Base-by-base conservation (phyloP, 2,329 filamentous ascomycete species). In the Calonectria crousiana region DNA sequence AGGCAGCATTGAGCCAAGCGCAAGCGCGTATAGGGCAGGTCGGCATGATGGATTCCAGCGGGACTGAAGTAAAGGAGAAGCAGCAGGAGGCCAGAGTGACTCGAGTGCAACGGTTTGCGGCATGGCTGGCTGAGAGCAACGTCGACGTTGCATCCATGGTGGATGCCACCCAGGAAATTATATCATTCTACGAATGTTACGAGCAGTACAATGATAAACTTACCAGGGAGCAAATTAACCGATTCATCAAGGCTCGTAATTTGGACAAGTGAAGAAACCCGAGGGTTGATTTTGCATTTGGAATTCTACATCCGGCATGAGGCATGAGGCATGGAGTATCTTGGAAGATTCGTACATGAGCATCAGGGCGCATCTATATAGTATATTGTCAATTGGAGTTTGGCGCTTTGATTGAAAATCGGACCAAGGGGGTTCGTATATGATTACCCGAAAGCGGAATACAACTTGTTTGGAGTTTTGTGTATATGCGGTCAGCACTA, bases 151-250 rank as follows among this genome's bases (percentile, higher is more conserved):
- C 95, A 77, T 93, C 92, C 38, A 93, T 97, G 84, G 93, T 98
- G 66, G 95, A 98, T 84, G 95, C 94, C 81, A 96, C 95, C 0
- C 96, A 98, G 85, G 96, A 98, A 85, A 90, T 98, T 75, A 95
- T 98, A 68, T 96, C 95, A 4, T 91, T 98, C 76, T 98, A 98
- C 82, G 95, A 97, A 81, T 90, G 87, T 74, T 87, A 90, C 66
- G 90, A 92, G 80, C 87, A 90, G 78, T 92, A 91, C 77, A 91
- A 91, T 75, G 90, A 92, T 69, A 92, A 92, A 79, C 84, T 88
- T 49, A 90, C 89, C 2, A 83, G 88, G 65, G 90, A 92, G 80
- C 89, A 91, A 79, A 88, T 92, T 69, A 90, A 89, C 72, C 85
- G 90, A 14, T 92, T 91, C 75, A 86, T 92, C 80, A 92, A 92